These are phyloP conservation scores for Hypoxylon sp. DNA, from an alignment of 2,329 filamentous ascomycete genomes.

Conservation along the genomic window DNA sequence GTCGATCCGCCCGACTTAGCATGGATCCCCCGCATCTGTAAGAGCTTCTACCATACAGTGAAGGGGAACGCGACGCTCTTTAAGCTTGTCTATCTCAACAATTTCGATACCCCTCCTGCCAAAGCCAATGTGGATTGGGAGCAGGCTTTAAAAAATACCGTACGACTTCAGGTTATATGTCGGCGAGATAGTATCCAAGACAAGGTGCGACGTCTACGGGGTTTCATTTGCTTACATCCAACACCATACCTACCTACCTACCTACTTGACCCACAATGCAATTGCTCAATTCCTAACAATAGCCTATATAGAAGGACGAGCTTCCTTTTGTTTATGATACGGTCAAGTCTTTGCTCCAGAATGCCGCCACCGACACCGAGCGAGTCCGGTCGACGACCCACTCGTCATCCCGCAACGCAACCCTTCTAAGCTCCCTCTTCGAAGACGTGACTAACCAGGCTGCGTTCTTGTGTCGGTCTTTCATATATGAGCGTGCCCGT, in stretches of 20 bases:
- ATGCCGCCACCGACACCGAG: conserved; percentile 58
- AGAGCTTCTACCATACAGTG: conserved; percentile 67
- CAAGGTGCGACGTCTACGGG: conserved; percentile 57
- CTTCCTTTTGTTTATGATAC: conserved; percentile 65
- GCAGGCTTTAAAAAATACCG: conserved; percentile 61
- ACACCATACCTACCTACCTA: not conserved
- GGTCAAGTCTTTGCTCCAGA: conserved; percentile 62
- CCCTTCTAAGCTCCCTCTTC: conserved; percentile 63
- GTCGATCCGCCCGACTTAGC: conserved; percentile 71
- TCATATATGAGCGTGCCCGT: conserved; percentile 72
- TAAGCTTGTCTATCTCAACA: conserved; percentile 72
- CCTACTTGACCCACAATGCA: not conserved
- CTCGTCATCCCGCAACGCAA: conserved; percentile 63
- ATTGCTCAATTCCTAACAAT: conserved; percentile 19
- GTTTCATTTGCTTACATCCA: conserved; percentile 14
- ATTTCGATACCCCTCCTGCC: conserved; percentile 62
- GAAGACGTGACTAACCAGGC: conserved; percentile 66
- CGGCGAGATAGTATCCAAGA: conserved; percentile 50
- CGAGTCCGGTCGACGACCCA: conserved; percentile 56
- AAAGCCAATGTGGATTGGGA: conserved; percentile 60
- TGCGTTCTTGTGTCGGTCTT: conserved; percentile 75
- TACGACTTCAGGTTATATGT: conserved; percentile 63
- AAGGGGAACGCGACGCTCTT: conserved; percentile 71
- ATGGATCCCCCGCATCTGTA: conserved; percentile 66
- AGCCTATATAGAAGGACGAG: conserved; percentile 57